These are phyloP conservation scores for Clonostachys rhizophaga DNA, from an alignment of 2,329 filamentous ascomycete genomes.

Conservation along the genomic window DNA sequence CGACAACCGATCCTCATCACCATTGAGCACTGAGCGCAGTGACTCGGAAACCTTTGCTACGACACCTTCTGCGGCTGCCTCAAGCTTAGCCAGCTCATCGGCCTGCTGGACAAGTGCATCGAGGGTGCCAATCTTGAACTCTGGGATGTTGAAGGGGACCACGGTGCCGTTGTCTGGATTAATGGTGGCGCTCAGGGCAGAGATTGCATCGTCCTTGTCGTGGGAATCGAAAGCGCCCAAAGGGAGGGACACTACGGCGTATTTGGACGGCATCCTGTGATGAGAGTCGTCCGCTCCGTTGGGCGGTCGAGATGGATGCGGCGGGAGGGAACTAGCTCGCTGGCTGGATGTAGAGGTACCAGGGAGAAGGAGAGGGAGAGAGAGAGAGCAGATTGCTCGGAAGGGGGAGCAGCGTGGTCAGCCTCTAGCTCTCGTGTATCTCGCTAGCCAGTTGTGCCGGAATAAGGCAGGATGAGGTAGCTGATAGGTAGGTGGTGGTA, in stretches of 20 bases:
- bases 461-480: too few relatives aligned
- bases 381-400: neutral
- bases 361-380: neutral
- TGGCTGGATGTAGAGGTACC: too few relatives aligned
- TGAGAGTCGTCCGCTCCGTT: neutral
- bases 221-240: conserved; percentile 78
- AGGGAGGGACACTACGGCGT: conserved; percentile 86
- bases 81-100: conserved; percentile 89
- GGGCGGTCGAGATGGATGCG: neutral
- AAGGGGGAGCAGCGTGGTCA: neutral
- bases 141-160: conserved; percentile 75
- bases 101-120: conserved; percentile 95
- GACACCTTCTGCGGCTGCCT: conserved; percentile 71
- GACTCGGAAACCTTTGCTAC: conserved; percentile 87
- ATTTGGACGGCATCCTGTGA: conserved; percentile 52
- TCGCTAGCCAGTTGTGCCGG: neutral
- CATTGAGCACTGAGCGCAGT: conserved; percentile 75
- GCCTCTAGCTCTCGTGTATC: neutral
- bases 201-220: conserved; percentile 76
- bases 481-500: neutral
- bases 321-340: neutral
- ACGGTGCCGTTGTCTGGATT: conserved; percentile 71
- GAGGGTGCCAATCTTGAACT: conserved; percentile 96
- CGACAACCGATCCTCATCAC: conserved; percentile 75
- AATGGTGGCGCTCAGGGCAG: conserved; percentile 68